Evolutionary conservation across 2,329 filamentous ascomycete genomes (phyloP).

Genomic region (Dactylellina drechsleri): DNA sequence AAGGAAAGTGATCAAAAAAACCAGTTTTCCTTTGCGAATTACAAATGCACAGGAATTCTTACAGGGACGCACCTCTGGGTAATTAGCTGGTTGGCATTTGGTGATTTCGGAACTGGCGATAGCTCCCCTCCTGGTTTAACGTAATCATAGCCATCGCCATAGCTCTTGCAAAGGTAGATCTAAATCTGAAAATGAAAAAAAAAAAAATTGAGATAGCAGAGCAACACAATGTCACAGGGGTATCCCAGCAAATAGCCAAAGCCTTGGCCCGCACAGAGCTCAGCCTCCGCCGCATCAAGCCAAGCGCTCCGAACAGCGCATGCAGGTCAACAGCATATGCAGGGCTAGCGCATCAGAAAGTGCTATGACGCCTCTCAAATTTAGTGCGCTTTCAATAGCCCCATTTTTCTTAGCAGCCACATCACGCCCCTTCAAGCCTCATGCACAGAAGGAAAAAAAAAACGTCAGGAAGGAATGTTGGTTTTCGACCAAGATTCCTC

Average conservation of each 20-base stretch:
- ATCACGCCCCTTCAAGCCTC: constrained; percentile 13
- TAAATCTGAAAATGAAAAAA: no score
- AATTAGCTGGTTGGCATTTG: neutral
- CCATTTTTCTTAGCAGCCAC: constrained; percentile 37
- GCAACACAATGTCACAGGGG: constrained; percentile 5
- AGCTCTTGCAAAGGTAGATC: no score
- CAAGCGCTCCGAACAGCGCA: constrained; percentile 44
- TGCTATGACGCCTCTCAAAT: constrained; percentile 16
- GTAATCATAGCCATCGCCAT: neutral
- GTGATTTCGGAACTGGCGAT: constrained; percentile 10
- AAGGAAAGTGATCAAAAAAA: neutral
- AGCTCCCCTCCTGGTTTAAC: neutral
- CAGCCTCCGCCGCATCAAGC: constrained; percentile 53
- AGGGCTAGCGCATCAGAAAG: constrained; percentile 31
- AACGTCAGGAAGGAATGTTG: constrained; percentile 52
- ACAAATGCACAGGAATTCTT: neutral
- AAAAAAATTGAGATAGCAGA: constrained; percentile 1
- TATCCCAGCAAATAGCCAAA: neutral
- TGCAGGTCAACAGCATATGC: constrained; percentile 13
- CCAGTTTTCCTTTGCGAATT: neutral
- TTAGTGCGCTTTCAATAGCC: constrained; percentile 35
- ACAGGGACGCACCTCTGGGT: neutral
- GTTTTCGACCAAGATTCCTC: constrained; percentile 52
- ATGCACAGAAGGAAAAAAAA: constrained; percentile 4
- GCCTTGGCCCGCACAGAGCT: constrained; percentile 45